These are phyloP conservation scores for Leccinum pachyderme DNA, from an alignment of 1,284 basidiomycete species.

Conservation along the genomic window DNA sequence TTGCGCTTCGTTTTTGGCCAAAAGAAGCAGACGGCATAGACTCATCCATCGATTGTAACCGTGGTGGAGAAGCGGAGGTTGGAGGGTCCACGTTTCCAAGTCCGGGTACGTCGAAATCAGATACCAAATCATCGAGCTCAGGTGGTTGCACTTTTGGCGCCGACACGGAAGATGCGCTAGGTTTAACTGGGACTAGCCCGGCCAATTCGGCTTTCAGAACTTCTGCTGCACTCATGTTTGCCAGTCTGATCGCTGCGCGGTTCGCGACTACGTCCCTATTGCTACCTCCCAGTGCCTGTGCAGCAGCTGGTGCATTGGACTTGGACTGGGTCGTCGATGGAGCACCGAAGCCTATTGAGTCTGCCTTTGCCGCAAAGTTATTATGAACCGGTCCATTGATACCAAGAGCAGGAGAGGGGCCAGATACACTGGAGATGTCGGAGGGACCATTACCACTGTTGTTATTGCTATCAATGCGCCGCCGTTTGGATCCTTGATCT, in stretches of 20 bases:
- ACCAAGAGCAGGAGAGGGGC: constrained; percentile 54
- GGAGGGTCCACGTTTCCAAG: constrained; percentile 30
- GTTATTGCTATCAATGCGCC: constrained; percentile 70
- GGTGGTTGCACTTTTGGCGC: constrained; percentile 17
- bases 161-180: constrained; percentile 31
- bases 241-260: constrained; percentile 86
- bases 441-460: constrained; percentile 40
- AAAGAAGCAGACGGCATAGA: constrained; percentile 19
- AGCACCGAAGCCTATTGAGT: constrained; percentile 71
- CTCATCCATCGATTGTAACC: constrained; percentile 24
- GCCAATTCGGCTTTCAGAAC: constrained; percentile 89
- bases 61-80: constrained; percentile 9
- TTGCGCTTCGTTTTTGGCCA: constrained; percentile 70
- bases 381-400: constrained; percentile 56
- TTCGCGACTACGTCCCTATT: constrained; percentile 89
- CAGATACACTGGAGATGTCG: constrained; percentile 35
- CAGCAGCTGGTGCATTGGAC: constrained; percentile 54
- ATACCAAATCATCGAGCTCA: constrained; percentile 34
- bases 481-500: constrained; percentile 84
- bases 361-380: constrained; percentile 70
- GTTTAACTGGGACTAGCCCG: constrained; percentile 61
- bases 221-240: constrained; percentile 95
- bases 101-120: constrained; percentile 39
- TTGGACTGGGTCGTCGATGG: constrained; percentile 54
- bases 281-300: constrained; percentile 70